Base-by-base conservation (phyloP, 306 rosid species). In the Cicer cuneatum region DNA sequence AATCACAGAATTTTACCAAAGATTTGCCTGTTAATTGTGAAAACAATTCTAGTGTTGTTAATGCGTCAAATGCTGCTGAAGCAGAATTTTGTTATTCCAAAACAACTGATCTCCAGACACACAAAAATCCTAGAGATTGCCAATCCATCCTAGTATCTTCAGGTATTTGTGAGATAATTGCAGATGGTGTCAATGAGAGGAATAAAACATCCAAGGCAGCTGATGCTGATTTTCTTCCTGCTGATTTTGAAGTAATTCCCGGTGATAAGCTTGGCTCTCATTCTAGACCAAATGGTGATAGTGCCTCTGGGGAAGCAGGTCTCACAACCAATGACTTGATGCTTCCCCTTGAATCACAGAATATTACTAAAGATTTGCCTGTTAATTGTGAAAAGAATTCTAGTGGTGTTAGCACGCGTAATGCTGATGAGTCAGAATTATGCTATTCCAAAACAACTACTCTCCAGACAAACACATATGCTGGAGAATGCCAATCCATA, bases 401-500 rank as follows among this genome's bases (percentile, higher is more conserved):
- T 19, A 11, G 70, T 43, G 74, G 54, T 48, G 75, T 21, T 37
- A 75, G 76, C 73, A 74, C 10, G 42, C 72, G n/a, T 54, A 49
- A 76, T 58, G 70, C 58, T 53, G 76, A 66, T 68, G 78, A 74
- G 45, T 67, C 66, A 19, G 75, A 57, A 59, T 48, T 41, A 11
- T 59, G 78, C 62, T 70, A 72, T 49, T 19, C 78, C 72, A 61
- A 33, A 49, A 49, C 76, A 46, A 16, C 67, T 16, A 21, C 42
- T 47, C 63, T 60, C 48, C 48, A 13, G 74, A 68, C 69, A 72
- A 62, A 58, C 67, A 51, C 8, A 78, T 85, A 72, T n/a, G 54
- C 76, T 53, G 90, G 58, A 75, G 75, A 48, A 68, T 60, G 82
- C 71, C 69, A 73, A 46, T 63, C 83, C 39, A 19, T 76, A 49